These are phyloP conservation scores for Chlorella variabilis DNA, from an alignment of 163 green algal genomes.

Conservation along the genomic window DNA sequence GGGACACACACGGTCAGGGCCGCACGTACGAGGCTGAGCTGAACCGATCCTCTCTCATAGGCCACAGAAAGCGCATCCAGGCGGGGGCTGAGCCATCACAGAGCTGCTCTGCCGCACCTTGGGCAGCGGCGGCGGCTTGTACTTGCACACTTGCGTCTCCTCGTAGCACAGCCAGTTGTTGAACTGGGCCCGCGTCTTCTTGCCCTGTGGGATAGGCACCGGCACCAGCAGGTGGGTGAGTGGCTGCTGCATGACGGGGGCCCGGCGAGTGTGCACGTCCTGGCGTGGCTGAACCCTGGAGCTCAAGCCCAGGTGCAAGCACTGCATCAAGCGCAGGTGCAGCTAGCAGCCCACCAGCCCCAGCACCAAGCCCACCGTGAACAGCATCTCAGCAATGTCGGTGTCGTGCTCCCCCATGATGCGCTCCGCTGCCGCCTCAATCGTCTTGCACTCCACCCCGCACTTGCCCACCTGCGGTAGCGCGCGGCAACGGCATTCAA, in stretches of 20 bases:
- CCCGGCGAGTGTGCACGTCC: too few species aligned
- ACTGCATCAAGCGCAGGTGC: background rate
- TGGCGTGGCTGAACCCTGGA: too few species aligned
- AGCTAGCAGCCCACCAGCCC: background rate
- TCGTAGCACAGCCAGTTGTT: constrained; percentile 67
- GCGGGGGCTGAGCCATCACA: too few species aligned
- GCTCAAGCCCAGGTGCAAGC: background rate
- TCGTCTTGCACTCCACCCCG: constrained; percentile 62
- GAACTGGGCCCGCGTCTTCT: constrained; percentile 50
- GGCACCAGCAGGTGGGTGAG: background rate
- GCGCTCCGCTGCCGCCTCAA: constrained; percentile 56
- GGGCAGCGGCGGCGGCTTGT: constrained; percentile 28
- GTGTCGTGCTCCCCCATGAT: constrained; percentile 67
- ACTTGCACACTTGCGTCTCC: constrained; percentile 39
- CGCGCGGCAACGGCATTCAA: too few species aligned
- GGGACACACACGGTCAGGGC: background rate
- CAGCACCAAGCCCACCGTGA: constrained; percentile 17
- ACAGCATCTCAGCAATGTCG: constrained; percentile 70
- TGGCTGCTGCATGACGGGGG: background rate
- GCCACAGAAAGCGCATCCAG: too few species aligned
- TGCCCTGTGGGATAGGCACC: too few species aligned
- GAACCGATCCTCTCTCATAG: too few species aligned
- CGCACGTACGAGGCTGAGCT: too few species aligned
- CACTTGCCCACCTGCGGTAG: constrained; percentile 25
- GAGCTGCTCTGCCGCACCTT: constrained; percentile 16